These are phyloP conservation scores for Cladosporium phlei DNA, from an alignment of 2,329 filamentous ascomycete species.

Conservation along the genomic window DNA sequence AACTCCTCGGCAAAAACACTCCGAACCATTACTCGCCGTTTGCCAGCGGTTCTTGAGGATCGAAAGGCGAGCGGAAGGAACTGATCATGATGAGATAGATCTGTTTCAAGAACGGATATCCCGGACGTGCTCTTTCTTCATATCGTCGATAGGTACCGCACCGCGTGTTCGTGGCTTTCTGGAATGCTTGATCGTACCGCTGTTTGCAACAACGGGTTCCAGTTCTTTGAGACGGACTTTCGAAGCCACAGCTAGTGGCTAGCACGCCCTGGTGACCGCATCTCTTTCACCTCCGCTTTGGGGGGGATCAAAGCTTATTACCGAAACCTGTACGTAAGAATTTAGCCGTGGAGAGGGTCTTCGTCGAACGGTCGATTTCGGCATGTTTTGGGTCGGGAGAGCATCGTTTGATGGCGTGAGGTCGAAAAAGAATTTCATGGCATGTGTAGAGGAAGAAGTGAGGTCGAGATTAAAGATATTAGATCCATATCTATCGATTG, in stretches of 20 bases:
- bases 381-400: not conserved
- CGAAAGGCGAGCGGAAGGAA: too few relatives aligned
- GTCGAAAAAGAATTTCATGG: not conserved
- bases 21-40: not conserved
- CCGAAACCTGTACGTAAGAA: constrained; percentile 12
- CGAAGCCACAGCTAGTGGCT: too few relatives aligned
- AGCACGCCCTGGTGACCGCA: too few relatives aligned
- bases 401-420: not conserved
- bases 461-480: not conserved
- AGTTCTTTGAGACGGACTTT: not conserved
- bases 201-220: too few relatives aligned
- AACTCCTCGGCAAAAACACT: constrained; percentile 10
- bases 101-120: too few relatives aligned
- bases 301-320: constrained; percentile 5
- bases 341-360: not conserved
- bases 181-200: too few relatives aligned
- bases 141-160: too few relatives aligned
- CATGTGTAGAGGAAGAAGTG: not conserved
- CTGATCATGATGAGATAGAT: too few relatives aligned
- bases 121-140: too few relatives aligned
- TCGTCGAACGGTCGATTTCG: not conserved
- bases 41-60: too few relatives aligned
- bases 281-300: constrained; percentile 5
- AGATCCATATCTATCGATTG: not conserved
- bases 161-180: too few relatives aligned